These are phyloP conservation scores for Porphyrellus sp. DNA, from an alignment of 1,284 basidiomycete genomes.

Conservation along the genomic window DNA sequence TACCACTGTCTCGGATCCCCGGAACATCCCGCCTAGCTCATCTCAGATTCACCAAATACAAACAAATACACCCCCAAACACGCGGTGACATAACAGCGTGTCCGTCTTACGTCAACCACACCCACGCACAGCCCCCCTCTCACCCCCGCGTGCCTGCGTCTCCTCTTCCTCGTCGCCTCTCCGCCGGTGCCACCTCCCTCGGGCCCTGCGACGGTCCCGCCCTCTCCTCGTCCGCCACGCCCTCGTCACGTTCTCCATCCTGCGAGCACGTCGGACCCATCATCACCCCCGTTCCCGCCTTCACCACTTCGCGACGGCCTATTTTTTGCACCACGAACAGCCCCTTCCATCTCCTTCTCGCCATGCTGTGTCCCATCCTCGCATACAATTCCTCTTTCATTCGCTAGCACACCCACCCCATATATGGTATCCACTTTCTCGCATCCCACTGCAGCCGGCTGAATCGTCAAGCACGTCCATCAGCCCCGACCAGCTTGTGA, in stretches of 20 bases:
- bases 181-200: slow-evolving; percentile 13
- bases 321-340: slow-evolving; percentile 17
- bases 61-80: slow-evolving; percentile 23
- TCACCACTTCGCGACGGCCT: slow-evolving; percentile 1
- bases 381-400: background rate
- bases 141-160: background rate
- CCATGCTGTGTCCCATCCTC: slow-evolving; percentile 14
- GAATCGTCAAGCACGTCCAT: slow-evolving; percentile 2
- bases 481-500: slow-evolving; percentile 7
- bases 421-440: slow-evolving; percentile 11
- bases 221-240: background rate
- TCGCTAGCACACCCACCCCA: slow-evolving; percentile 6
- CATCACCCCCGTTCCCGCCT: background rate
- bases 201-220: slow-evolving; percentile 14
- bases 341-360: slow-evolving; percentile 9
- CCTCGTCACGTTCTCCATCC: background rate
- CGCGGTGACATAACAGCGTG: slow-evolving; percentile 34
- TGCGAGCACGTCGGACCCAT: too few species aligned
- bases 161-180: background rate
- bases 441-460: background rate
- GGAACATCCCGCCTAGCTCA: slow-evolving; percentile 34
- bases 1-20: slow-evolving; percentile 32
- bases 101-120: slow-evolving; percentile 33
- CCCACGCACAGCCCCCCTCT: slow-evolving; percentile 35
- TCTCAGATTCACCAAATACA: slow-evolving; percentile 29